Percentiles rank a stretch among this genome's conserved stretches.
Evolutionary conservation across 192 early-diverging fungal genomes (phyloP).

Genomic region (Rhizophagus clarus): DNA sequence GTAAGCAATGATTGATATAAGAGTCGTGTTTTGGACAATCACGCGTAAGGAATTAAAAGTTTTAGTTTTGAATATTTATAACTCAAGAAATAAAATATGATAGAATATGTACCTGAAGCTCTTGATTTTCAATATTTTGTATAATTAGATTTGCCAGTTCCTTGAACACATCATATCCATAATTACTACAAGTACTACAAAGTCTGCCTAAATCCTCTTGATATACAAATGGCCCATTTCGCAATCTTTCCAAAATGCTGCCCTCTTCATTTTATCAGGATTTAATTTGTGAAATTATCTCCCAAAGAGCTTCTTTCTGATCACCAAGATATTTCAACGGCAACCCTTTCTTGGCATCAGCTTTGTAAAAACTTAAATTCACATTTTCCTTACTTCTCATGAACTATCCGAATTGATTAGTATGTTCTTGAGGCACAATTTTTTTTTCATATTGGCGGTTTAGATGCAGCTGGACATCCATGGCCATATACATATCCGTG

Average conservation of each 20-base stretch:
- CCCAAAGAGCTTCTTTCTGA: not conserved
- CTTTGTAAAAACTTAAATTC: slow-evolving; percentile 10
- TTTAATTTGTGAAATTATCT: too few relatives aligned
- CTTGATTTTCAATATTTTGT: not conserved
- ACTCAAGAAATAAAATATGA: too few relatives aligned
- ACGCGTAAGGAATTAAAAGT: not conserved
- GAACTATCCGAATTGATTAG: not conserved
- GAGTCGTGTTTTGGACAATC: slow-evolving; percentile 1
- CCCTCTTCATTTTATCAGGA: not conserved
- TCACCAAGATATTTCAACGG: not conserved
- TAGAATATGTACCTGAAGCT: not conserved
- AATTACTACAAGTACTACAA: too few relatives aligned
- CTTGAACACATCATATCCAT: too few relatives aligned
- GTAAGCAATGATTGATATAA: too few relatives aligned
- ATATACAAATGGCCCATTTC: not conserved
- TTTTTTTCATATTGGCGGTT: not conserved
- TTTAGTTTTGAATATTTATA: not conserved
- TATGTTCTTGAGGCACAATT: not conserved
- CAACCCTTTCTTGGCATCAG: not conserved
- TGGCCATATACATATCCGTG: not conserved
- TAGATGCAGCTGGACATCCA: not conserved
- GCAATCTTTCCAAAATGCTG: not conserved
- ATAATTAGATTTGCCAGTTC: not conserved
- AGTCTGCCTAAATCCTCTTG: too few relatives aligned
- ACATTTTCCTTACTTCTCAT: not conserved